These are phyloP conservation scores for Camellia sinensis DNA, from an alignment of 148 eudicot species.

Conservation along the genomic window DNA sequence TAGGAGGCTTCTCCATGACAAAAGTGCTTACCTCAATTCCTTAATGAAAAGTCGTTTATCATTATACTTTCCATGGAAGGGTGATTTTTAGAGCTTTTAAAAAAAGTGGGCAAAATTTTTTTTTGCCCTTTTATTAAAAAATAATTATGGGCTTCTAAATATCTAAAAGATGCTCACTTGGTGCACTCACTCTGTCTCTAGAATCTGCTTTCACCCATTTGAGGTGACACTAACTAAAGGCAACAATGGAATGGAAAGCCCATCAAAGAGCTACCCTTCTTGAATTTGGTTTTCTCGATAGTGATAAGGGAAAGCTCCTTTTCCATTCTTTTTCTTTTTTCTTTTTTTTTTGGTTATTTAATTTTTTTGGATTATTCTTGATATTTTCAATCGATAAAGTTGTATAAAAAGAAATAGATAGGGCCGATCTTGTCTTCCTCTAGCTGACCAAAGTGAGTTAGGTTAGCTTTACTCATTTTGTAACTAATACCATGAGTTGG, in stretches of 20 bases:
- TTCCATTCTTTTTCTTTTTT: not conserved
- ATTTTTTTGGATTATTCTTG: not conserved
- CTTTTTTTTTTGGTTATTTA: not conserved
- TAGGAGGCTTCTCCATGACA: conserved; percentile 50
- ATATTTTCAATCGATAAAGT: too few species aligned
- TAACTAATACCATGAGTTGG: too few species aligned
- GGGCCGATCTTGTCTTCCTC: too few species aligned
- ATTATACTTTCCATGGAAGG: conserved; percentile 36
- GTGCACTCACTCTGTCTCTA: conserved; percentile 8
- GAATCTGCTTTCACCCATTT: conserved; percentile 41
- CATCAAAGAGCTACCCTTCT: not conserved
- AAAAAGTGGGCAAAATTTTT: conserved; percentile 14
- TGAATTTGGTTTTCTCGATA: not conserved
- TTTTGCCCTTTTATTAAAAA: conserved; percentile 16
- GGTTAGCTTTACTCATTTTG: too few species aligned
- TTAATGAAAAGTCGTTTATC: conserved; percentile 40
- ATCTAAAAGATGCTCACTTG: conserved; percentile 31
- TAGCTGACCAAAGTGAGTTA: too few species aligned
- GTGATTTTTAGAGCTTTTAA: conserved; percentile 22
- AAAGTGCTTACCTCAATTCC: conserved; percentile 37
- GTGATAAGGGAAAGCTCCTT: not conserved
- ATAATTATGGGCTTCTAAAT: conserved; percentile 16
- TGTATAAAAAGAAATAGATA: too few species aligned
- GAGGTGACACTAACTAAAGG: conserved; percentile 21
- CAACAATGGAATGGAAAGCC: conserved; percentile 1